A percentile compares a stretch with the other conserved stretches of the same genome.
Conservation (phyloP, 31 red algal genomes). For the Bonnemaisonia californica region DNA sequence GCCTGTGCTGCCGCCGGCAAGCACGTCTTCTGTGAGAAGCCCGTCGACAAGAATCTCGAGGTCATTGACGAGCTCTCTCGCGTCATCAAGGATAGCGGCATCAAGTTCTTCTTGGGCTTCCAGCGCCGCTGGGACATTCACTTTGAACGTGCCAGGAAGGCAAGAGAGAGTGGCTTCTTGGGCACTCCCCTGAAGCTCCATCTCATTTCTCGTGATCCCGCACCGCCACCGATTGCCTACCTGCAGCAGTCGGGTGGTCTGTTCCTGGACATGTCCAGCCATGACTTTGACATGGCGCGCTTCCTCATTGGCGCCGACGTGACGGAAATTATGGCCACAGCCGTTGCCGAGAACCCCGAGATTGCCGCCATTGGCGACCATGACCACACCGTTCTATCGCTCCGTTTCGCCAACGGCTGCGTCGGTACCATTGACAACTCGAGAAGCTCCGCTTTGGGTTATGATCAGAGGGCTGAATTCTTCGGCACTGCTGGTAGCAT, state of each 20-base stretch:
- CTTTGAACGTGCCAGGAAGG: conserved; percentile 75
- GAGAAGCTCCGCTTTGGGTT: conserved; percentile 77
- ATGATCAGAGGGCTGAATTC: conserved; percentile 92
- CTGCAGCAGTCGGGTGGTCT: conserved; percentile 96
- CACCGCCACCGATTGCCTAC: conserved; percentile 94
- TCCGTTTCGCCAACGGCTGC: conserved; percentile 90
- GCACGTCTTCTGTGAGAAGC: conserved; percentile 99
- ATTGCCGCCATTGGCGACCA: conserved; percentile 87
- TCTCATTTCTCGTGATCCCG: conserved; percentile 88
- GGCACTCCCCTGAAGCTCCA: conserved; percentile 86
- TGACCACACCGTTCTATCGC: conserved; percentile 67
- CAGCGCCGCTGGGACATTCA: conserved; percentile 91
- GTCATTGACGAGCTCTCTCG: conserved; percentile 70
- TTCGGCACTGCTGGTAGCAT: conserved; percentile 84
- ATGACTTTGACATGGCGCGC: conserved; percentile 99
- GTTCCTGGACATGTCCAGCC: conserved; percentile 93
- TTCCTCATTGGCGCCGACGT: conserved; percentile 84
- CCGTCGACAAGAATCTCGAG: conserved; percentile 85
- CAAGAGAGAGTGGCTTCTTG: conserved; percentile 63
- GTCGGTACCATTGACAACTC: conserved; percentile 92
- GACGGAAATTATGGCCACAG: conserved; percentile 70
- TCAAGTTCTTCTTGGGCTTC: conserved; percentile 93
- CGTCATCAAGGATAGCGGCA: conserved; percentile 43
- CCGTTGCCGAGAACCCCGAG: conserved; percentile 52
- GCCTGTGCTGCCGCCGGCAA: conserved; percentile 78